Evolutionary conservation across 331 rosid species (phyloP).

Genomic region (Quercus lobata): DNA sequence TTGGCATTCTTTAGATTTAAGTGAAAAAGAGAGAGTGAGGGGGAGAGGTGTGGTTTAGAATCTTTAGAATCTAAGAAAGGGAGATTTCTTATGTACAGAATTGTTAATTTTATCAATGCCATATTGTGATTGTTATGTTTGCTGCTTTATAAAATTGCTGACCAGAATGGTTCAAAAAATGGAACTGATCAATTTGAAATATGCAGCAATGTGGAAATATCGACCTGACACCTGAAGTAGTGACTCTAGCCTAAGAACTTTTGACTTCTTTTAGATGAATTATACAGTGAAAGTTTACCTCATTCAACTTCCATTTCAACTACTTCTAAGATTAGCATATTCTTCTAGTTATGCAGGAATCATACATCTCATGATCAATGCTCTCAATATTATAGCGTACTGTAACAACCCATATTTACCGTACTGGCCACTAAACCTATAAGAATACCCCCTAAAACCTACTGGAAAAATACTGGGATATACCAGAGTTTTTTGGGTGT

Average conservation of each 20-base stretch:
- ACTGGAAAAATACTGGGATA: no score
- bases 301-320: background rate
- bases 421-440: no score
- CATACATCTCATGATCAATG: background rate
- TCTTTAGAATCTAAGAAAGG: slow-evolving; percentile 21
- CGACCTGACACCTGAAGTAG: background rate
- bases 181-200: background rate
- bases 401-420: no score
- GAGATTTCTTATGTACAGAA: slow-evolving; percentile 30
- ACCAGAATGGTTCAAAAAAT: background rate
- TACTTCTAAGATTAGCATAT: background rate
- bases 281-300: background rate
- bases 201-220: background rate
- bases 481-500: no score
- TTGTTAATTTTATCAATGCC: slow-evolving; percentile 26
- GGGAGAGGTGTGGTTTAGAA: background rate
- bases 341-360: background rate
- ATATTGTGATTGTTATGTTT: slow-evolving; percentile 1
- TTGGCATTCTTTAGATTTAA: slow-evolving; percentile 17
- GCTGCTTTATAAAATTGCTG: background rate
- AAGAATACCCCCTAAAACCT: no score
- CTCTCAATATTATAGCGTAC: no score
- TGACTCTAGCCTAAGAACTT: background rate
- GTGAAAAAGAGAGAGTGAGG: slow-evolving; percentile 7
- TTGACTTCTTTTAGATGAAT: no score